Percentiles rank a stretch among this genome's conserved stretches.
Evolutionary conservation across 2,329 filamentous ascomycete genomes (phyloP).

Genomic region (Zelopaecilomyces penicillatus): DNA sequence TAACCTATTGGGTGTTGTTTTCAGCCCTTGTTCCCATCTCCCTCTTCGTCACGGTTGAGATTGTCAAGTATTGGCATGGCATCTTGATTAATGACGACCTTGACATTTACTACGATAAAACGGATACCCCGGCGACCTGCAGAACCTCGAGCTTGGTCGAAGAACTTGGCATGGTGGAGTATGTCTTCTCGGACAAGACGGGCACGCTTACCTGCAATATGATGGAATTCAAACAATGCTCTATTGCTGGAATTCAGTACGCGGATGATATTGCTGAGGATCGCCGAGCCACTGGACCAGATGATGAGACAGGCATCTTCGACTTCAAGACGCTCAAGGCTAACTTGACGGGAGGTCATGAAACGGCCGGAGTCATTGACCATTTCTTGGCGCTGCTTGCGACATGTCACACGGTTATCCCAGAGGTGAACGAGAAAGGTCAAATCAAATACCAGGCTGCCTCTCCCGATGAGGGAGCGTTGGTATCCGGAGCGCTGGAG

Average conservation of each 20-base stretch:
- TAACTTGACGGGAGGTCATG: conserved; percentile 53
- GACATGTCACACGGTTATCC: conserved; percentile 95
- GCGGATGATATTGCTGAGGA: conserved; percentile 89
- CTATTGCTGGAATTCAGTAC: conserved; percentile 90
- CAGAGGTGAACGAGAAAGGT: conserved; percentile 71
- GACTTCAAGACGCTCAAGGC: conserved; percentile 69
- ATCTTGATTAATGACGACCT: conserved; percentile 95
- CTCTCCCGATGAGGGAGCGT: conserved; percentile 92
- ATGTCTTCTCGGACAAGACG: conserved; percentile 97
- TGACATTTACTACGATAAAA: conserved; percentile 95
- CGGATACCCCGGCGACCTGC: conserved; percentile 90
- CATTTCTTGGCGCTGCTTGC: conserved; percentile 83
- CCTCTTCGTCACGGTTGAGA: conserved; percentile 92
- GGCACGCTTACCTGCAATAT: conserved; percentile 95
- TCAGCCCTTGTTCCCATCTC: conserved; percentile 95
- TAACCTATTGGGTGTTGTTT: conserved; percentile 98
- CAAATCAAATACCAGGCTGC: conserved; percentile 96
- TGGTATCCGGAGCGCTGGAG: conserved; percentile 80
- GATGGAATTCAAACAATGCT: conserved; percentile 97
- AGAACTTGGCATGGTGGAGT: conserved; percentile 95
- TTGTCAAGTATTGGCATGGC: conserved; percentile 98
- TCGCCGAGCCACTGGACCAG: conserved; percentile 67
- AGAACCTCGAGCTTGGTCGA: conserved; percentile 94
- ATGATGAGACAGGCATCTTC: conserved; percentile 76
- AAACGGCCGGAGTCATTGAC: conserved; percentile 47